phyloP scores from a whole-genome alignment of 768 basidiomycete genomes.

The Mycena epipterygia region DNA sequence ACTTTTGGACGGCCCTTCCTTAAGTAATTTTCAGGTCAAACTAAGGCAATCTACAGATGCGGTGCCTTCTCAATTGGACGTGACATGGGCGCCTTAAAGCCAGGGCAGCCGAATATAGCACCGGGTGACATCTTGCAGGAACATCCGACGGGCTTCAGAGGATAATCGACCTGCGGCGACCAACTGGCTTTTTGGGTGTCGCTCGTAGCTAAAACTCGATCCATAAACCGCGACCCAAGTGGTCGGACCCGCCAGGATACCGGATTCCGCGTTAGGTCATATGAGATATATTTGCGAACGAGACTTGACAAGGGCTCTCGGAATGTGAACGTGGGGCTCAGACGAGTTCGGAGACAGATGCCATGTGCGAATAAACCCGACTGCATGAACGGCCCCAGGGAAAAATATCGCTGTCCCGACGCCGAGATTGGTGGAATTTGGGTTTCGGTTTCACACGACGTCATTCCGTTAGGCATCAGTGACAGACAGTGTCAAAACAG shows the following conservation, averaged over 20 bases:
- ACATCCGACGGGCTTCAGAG: slow-evolving; percentile 23
- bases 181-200: slow-evolving; percentile 30
- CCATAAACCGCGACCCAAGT: neutral
- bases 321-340: neutral
- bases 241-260: slow-evolving; percentile 26
- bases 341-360: slow-evolving; percentile 18
- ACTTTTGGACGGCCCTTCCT: slow-evolving; percentile 6
- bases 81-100: neutral
- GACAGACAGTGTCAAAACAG: slow-evolving; percentile 31
- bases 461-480: neutral
- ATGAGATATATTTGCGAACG: slow-evolving; percentile 30
- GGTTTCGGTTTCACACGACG: slow-evolving; percentile 11
- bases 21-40: slow-evolving; percentile 21
- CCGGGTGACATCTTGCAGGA: slow-evolving; percentile 15
- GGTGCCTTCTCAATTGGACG: slow-evolving; percentile 19
- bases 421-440: neutral
- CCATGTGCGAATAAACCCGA: slow-evolving; percentile 1
- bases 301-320: slow-evolving; percentile 15
- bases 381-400: neutral
- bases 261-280: slow-evolving; percentile 31
- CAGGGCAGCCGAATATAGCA: slow-evolving; percentile 17
- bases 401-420: neutral
- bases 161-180: neutral
- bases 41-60: slow-evolving; percentile 32
- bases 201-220: slow-evolving; percentile 1